Percentiles rank a stretch among this genome's conserved stretches.
Conservation (phyloP, 371 early-diverging fungal genomes). For the Mortierella sp. region DNA sequence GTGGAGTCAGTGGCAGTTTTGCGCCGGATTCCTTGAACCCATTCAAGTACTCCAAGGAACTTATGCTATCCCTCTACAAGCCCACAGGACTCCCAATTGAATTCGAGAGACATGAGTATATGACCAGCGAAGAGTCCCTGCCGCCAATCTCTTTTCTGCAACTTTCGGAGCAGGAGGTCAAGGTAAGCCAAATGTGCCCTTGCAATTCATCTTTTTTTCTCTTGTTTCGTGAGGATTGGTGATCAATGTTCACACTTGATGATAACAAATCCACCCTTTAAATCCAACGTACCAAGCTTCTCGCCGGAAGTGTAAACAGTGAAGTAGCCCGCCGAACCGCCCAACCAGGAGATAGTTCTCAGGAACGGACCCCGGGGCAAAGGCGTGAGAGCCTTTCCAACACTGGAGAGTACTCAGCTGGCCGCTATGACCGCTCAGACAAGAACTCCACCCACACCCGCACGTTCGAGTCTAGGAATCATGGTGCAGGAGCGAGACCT, state of each 20-base stretch:
- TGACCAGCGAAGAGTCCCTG: slow-evolving; percentile 72
- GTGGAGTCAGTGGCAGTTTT: slow-evolving; percentile 17
- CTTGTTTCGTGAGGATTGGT: background rate
- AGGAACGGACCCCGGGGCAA: slow-evolving; percentile 39
- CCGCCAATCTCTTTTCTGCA: slow-evolving; percentile 75
- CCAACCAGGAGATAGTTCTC: slow-evolving; percentile 39
- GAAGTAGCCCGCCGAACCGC: slow-evolving; percentile 46
- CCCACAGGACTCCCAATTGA: slow-evolving; percentile 72
- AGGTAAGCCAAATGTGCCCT: slow-evolving; percentile 59
- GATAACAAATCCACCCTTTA: background rate
- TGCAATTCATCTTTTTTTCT: background rate
- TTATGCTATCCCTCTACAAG: slow-evolving; percentile 82
- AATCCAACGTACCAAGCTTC: slow-evolving; percentile 28
- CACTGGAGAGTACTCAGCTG: slow-evolving; percentile 29
- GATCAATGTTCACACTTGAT: background rate
- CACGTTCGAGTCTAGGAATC: slow-evolving; percentile 37
- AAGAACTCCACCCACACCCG: slow-evolving; percentile 32
- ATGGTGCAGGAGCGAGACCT: slow-evolving; percentile 35
- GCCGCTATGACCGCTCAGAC: slow-evolving; percentile 50
- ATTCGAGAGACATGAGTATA: slow-evolving; percentile 81
- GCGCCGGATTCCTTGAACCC: slow-evolving; percentile 61
- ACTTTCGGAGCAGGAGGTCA: slow-evolving; percentile 75
- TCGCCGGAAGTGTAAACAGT: slow-evolving; percentile 54
- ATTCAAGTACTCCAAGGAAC: slow-evolving; percentile 83
- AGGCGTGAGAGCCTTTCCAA: slow-evolving; percentile 51